Percentiles rank a stretch among this genome's conserved stretches.
Conservation (phyloP, 352 stramenopile species). For the Pythium graminicola region DNA sequence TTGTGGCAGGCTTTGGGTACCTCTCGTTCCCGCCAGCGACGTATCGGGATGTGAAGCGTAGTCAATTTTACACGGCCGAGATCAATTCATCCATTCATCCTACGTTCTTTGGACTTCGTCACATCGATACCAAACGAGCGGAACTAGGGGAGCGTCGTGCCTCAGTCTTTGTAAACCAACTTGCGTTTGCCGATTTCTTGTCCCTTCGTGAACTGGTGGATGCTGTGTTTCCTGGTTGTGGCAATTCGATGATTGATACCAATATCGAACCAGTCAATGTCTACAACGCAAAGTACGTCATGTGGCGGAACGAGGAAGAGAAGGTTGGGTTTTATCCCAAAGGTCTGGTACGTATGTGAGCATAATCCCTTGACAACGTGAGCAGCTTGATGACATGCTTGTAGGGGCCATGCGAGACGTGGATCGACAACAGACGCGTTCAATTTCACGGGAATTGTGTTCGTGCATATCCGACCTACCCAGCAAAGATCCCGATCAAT, state of each 20-base stretch:
- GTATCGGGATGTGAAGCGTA: slow-evolving; percentile 10
- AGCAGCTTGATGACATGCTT: slow-evolving; percentile 16
- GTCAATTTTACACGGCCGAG: slow-evolving; percentile 5
- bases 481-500: slow-evolving; percentile 24
- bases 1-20: slow-evolving; percentile 6
- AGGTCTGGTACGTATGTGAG: neutral
- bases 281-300: slow-evolving; percentile 1
- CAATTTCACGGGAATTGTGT: slow-evolving; percentile 9
- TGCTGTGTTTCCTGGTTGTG: slow-evolving; percentile 4
- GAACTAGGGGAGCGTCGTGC: neutral
- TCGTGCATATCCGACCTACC: slow-evolving; percentile 21
- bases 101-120: slow-evolving; percentile 14
- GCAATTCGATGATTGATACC: slow-evolving; percentile 8
- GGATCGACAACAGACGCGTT: slow-evolving; percentile 16
- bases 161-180: slow-evolving; percentile 1
- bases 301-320: slow-evolving; percentile 20
- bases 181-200: slow-evolving; percentile 13
- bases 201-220: slow-evolving; percentile 18
- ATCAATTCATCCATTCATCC: slow-evolving; percentile 18
- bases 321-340: slow-evolving; percentile 10
- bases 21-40: slow-evolving; percentile 19
- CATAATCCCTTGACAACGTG: neutral
- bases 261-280: slow-evolving; percentile 12
- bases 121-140: neutral
- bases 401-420: slow-evolving; percentile 23